Percentiles rank a stretch among this genome's conserved stretches.
phyloP scores from a whole-genome alignment of 768 basidiomycete genomes.

The Leccinum olivaceopallidum region DNA sequence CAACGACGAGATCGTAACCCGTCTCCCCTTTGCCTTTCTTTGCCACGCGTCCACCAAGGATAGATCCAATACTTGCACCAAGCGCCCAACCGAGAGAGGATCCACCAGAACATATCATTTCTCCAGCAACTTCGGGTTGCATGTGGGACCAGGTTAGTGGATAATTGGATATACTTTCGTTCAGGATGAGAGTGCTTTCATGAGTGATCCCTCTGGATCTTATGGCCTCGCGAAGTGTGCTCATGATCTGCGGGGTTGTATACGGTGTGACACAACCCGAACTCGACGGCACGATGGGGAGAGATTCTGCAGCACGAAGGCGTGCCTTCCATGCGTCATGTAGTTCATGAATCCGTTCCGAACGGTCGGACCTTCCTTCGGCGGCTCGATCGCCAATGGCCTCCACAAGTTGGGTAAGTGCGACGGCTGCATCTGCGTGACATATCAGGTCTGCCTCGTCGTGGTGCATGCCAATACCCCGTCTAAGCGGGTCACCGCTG shows the following conservation, averaged over 20 bases:
- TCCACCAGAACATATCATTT: conserved; percentile 57
- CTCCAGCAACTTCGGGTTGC: conserved; percentile 49
- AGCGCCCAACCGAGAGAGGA: conserved; percentile 70
- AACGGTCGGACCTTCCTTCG: conserved; percentile 14
- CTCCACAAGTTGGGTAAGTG: conserved; percentile 48
- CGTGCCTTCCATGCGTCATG: conserved; percentile 29
- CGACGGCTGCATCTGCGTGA: conserved; percentile 53
- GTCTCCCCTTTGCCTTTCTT: conserved; percentile 22
- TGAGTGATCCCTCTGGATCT: conserved; percentile 35
- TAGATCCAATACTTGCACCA: conserved; percentile 62
- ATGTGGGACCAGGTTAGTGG: conserved; percentile 58
- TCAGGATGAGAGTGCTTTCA: conserved; percentile 49
- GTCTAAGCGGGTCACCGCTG: conserved; percentile 61
- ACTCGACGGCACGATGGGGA: conserved; percentile 20
- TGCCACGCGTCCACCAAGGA: conserved; percentile 41
- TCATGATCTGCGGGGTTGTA: conserved; percentile 49
- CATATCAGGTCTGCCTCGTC: conserved; percentile 58
- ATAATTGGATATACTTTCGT: conserved; percentile 65
- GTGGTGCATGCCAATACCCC: conserved; percentile 47
- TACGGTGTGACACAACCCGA: conserved; percentile 21
- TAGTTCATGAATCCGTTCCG: conserved; percentile 19
- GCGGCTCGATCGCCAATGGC: conserved; percentile 11
- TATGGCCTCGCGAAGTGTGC: conserved; percentile 46
- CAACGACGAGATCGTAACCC: conserved; percentile 53
- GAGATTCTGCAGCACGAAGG: conserved; percentile 37